Evolutionary conservation across 306 rosid genomes (phyloP).

Genomic region (Argentina anserina): DNA sequence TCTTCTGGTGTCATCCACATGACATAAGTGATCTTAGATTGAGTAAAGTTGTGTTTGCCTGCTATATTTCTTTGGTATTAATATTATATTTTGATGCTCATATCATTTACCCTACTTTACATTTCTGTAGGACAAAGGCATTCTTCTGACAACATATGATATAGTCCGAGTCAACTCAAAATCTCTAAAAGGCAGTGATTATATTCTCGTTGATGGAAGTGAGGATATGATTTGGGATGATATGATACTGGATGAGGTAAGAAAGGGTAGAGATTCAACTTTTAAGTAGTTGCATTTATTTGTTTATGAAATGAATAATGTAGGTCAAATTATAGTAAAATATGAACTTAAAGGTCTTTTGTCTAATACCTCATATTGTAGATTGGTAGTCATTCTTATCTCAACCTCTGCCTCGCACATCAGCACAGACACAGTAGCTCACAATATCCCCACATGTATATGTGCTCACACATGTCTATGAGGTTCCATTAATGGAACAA

Average conservation of each 20-base stretch:
- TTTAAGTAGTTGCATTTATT: not conserved
- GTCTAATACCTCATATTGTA: too few species aligned
- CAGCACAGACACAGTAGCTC: too few species aligned
- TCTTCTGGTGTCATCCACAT: not conserved
- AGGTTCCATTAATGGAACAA: not conserved
- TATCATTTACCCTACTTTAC: constrained; percentile 11
- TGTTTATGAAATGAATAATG: too few species aligned
- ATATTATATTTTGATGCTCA: constrained; percentile 6
- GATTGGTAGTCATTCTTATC: too few species aligned
- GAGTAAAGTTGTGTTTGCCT: not conserved
- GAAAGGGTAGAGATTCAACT: not conserved
- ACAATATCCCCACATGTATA: too few species aligned
- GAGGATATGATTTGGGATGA: constrained; percentile 86
- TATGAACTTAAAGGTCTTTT: too few species aligned
- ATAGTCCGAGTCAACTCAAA: constrained; percentile 83
- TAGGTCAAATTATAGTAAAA: too few species aligned
- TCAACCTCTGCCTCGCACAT: too few species aligned
- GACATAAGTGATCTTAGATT: not conserved
- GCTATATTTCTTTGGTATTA: not conserved
- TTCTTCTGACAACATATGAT: constrained; percentile 92
- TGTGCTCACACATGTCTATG: too few species aligned
- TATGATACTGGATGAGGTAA: constrained; percentile 96
- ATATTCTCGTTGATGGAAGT: constrained; percentile 45
- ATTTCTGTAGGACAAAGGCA: constrained; percentile 67
- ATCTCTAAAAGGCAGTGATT: constrained; percentile 49